Conservation (phyloP, 2,329 filamentous ascomycete genomes). For the Aspergillus sp. region DNA sequence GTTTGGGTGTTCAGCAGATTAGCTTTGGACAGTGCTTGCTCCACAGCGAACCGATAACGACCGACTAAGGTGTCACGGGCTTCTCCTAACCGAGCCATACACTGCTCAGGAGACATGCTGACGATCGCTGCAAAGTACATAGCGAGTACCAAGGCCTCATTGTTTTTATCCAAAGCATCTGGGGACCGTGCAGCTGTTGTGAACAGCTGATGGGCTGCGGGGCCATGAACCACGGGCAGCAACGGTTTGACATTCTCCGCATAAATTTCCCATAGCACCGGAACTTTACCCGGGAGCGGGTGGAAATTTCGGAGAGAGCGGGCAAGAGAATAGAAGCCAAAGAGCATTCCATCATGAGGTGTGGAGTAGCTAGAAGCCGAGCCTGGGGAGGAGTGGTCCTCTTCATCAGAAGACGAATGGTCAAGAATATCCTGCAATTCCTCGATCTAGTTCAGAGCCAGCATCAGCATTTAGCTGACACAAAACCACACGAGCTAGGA, state of each 20-base stretch:
- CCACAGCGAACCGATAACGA: slow-evolving; percentile 62
- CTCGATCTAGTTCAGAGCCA: slow-evolving; percentile 48
- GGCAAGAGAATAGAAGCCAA: slow-evolving; percentile 58
- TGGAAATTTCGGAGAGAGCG: slow-evolving; percentile 59
- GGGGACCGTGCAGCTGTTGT: slow-evolving; percentile 51
- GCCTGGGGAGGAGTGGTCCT: slow-evolving; percentile 51
- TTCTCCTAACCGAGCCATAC: slow-evolving; percentile 49
- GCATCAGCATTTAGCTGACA: background rate
- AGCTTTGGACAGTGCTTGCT: slow-evolving; percentile 64
- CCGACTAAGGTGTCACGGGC: slow-evolving; percentile 51
- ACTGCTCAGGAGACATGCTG: slow-evolving; percentile 44
- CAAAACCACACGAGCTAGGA: background rate
- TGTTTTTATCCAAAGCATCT: slow-evolving; percentile 52
- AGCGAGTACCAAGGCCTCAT: slow-evolving; percentile 60
- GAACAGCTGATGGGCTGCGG: slow-evolving; percentile 53
- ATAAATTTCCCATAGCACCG: slow-evolving; percentile 58
- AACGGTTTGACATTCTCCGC: slow-evolving; percentile 63
- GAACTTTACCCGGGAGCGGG: slow-evolving; percentile 52
- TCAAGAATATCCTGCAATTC: slow-evolving; percentile 63
- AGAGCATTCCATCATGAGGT: slow-evolving; percentile 60
- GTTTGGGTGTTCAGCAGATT: slow-evolving; percentile 64
- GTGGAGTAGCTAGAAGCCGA: slow-evolving; percentile 35
- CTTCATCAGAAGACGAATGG: slow-evolving; percentile 57
- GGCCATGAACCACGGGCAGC: slow-evolving; percentile 60
- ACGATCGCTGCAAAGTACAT: slow-evolving; percentile 60